Conservation (phyloP, 2,329 filamentous ascomycete genomes). For the Diaporthe humulicola region DNA sequence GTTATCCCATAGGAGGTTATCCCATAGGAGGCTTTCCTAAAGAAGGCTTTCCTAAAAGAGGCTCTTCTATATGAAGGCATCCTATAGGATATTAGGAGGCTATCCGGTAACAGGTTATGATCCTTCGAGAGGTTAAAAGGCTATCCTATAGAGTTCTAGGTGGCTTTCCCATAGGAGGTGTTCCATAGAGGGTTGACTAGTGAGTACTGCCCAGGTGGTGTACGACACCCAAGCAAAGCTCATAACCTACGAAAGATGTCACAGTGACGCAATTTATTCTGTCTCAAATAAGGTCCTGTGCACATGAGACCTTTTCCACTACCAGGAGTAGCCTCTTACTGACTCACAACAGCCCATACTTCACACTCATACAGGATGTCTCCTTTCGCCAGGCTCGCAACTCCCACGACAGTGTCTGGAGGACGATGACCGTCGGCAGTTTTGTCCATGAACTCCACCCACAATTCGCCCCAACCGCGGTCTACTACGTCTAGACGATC, state of each 20-base stretch:
- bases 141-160: no score
- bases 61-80: no score
- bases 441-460: slow-evolving; percentile 36
- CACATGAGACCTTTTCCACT: background rate
- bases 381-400: slow-evolving; percentile 26
- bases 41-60: no score
- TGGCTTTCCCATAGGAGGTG: no score
- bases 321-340: background rate
- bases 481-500: slow-evolving; percentile 34
- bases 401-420: slow-evolving; percentile 35
- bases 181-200: no score
- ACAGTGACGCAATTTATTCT: background rate
- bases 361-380: slow-evolving; percentile 36
- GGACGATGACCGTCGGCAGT: slow-evolving; percentile 33
- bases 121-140: no score
- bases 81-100: no score
- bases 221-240: no score
- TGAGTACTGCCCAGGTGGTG: no score
- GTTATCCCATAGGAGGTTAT: no score
- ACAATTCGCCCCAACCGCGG: slow-evolving; percentile 33
- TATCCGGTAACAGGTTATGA: no score
- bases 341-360: slow-evolving; percentile 32
- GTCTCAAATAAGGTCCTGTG: background rate
- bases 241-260: background rate
- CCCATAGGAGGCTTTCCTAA: no score